phyloP scores from a whole-genome alignment of 73 alveolate genomes.

The Loxodes magnus region DNA sequence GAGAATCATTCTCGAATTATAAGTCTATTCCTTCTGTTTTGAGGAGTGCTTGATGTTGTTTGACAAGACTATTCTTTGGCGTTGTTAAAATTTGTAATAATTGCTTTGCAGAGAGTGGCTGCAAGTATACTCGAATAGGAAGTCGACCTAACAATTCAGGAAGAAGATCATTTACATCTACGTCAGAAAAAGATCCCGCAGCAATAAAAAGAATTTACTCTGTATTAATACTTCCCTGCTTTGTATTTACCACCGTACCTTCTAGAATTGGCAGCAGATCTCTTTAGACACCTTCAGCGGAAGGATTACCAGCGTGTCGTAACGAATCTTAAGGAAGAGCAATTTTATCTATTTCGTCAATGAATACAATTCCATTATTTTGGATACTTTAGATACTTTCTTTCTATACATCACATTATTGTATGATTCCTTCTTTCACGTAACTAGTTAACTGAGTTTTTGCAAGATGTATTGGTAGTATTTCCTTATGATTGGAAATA shows the following conservation, averaged over 20 bases:
- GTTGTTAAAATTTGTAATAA: conserved; percentile 28
- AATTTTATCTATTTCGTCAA: conserved; percentile 64
- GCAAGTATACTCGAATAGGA: conserved; percentile 48
- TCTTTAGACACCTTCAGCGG: conserved; percentile 68
- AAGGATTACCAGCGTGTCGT: conserved; percentile 33
- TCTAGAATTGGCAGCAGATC: conserved; percentile 60
- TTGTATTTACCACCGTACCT: conserved; percentile 49
- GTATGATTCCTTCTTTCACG: background rate
- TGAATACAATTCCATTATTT: conserved; percentile 52
- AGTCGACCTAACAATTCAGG: conserved; percentile 67
- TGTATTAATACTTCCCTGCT: conserved; percentile 30
- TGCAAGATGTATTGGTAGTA: conserved; percentile 13
- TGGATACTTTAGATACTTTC: conserved; percentile 21
- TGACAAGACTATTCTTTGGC: conserved; percentile 39
- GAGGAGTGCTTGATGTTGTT: conserved; percentile 33
- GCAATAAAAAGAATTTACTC: conserved; percentile 59
- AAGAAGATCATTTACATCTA: conserved; percentile 49
- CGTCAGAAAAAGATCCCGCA: conserved; percentile 50
- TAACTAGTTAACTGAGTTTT: background rate
- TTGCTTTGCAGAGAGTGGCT: conserved; percentile 34
- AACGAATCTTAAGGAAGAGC: conserved; percentile 15
- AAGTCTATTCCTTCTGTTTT: conserved; percentile 40
- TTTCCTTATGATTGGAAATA: background rate
- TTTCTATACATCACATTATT: background rate
- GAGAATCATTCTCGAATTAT: conserved; percentile 32